phyloP scores from a whole-genome alignment of 108 stramenopile genomes.

The Parietichytrium sp. region DNA sequence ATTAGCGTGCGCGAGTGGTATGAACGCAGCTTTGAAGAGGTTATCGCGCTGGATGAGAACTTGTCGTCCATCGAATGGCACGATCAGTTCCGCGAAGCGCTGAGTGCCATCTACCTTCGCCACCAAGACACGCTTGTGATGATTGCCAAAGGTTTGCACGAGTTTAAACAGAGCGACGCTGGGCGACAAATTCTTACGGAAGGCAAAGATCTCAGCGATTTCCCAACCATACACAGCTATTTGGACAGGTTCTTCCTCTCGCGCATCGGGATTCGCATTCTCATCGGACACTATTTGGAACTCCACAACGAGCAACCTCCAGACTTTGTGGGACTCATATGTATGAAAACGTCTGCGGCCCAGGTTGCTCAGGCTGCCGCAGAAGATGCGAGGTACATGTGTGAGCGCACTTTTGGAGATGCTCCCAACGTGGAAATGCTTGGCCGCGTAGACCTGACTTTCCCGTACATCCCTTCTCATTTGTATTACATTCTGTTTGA shows the following conservation, averaged over 20 bases:
- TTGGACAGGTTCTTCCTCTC: constrained; percentile 94
- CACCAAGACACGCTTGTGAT: constrained; percentile 42
- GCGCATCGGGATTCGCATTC: constrained; percentile 95
- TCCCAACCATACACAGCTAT: constrained; percentile 73
- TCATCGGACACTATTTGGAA: constrained; percentile 91
- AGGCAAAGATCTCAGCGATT: neutral
- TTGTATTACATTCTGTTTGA: constrained; percentile 92
- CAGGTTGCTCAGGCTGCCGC: constrained; percentile 90
- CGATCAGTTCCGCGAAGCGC: constrained; percentile 51
- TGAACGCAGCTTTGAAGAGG: constrained; percentile 65
- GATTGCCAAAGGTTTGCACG: constrained; percentile 29
- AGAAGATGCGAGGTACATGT: constrained; percentile 94
- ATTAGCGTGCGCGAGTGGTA: constrained; percentile 73
- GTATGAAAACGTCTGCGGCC: constrained; percentile 76
- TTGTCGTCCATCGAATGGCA: constrained; percentile 68
- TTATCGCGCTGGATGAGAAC: constrained; percentile 53
- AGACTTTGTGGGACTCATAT: constrained; percentile 77
- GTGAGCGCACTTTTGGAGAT: constrained; percentile 92
- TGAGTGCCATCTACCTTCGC: constrained; percentile 28
- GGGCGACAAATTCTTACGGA: neutral
- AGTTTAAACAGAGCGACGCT: neutral
- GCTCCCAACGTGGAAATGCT: constrained; percentile 96
- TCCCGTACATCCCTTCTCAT: constrained; percentile 90
- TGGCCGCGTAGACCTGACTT: constrained; percentile 81
- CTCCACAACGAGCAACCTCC: constrained; percentile 67